A percentile compares a stretch with the other conserved stretches of the same genome.
phyloP scores from a whole-genome alignment of 768 basidiomycete genomes.

The Naematelia aurantialba region DNA sequence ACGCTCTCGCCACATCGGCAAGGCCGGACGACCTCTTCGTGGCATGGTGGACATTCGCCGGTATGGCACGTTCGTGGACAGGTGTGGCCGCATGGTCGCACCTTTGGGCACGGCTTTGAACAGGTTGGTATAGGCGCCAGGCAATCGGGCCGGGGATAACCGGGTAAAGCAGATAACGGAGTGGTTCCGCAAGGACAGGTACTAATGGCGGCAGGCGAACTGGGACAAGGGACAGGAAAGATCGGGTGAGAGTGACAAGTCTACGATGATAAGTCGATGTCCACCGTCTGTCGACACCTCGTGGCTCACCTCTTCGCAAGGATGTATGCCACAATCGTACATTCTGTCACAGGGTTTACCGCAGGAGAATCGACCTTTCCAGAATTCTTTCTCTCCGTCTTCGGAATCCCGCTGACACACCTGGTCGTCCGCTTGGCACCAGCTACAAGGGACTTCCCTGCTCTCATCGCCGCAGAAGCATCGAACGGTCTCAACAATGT shows the following conservation, averaged over 20 bases:
- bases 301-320: constrained; percentile 58
- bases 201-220: constrained; percentile 61
- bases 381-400: constrained; percentile 54
- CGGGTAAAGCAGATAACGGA: constrained; percentile 53
- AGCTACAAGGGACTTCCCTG: constrained; percentile 63
- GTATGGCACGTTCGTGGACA: constrained; percentile 71
- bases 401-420: constrained; percentile 51
- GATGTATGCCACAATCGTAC: constrained; percentile 75
- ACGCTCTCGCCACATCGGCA: constrained; percentile 82
- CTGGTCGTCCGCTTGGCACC: constrained; percentile 29
- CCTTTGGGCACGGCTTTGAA: constrained; percentile 62
- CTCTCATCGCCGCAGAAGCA: constrained; percentile 80
- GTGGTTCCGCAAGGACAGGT: constrained; percentile 69
- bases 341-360: constrained; percentile 60
- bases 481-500: constrained; percentile 55
- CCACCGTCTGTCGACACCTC: background rate
- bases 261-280: constrained; percentile 27
- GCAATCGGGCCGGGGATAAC: constrained; percentile 55
- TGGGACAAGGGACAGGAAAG: constrained; percentile 63
- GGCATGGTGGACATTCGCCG: constrained; percentile 77
- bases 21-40: constrained; percentile 63
- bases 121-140: constrained; percentile 79
- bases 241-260: constrained; percentile 71
- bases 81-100: constrained; percentile 64
- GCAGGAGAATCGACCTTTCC: constrained; percentile 69